Percentiles rank a stretch among this genome's conserved stretches.
These are phyloP conservation scores for Rhizopogon rudus DNA, from an alignment of 768 basidiomycete genomes.

Conservation along the genomic window DNA sequence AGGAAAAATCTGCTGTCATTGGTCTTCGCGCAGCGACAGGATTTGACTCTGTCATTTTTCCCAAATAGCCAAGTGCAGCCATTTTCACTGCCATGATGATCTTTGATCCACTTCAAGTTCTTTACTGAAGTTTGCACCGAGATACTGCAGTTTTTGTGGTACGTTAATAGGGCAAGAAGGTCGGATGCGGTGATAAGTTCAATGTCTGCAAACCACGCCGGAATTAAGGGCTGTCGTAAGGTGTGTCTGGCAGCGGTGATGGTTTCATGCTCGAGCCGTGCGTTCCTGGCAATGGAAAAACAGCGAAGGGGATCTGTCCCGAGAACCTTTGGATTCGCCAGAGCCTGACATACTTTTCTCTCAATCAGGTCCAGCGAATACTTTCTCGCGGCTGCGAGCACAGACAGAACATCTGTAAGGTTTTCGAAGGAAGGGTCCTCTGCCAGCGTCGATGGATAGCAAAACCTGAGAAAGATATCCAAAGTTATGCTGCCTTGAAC, in stretches of 20 bases:
- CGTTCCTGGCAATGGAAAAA: constrained; percentile 23
- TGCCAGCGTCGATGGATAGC: constrained; percentile 19
- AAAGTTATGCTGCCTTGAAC: constrained; percentile 4
- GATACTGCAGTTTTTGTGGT: constrained; percentile 3
- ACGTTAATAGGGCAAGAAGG: constrained; percentile 10
- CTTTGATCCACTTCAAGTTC: constrained; percentile 5
- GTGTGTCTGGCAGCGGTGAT: constrained; percentile 19
- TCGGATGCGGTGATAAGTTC: constrained; percentile 15
- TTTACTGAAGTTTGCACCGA: neutral
- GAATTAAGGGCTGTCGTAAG: constrained; percentile 15
- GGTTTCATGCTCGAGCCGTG: constrained; percentile 16
- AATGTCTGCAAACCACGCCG: constrained; percentile 15
- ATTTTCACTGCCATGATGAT: constrained; percentile 2
- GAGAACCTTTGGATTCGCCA: constrained; percentile 9
- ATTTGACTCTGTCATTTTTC: too few species aligned
- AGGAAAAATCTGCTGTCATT: neutral
- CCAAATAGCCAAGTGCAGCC: constrained; percentile 11
- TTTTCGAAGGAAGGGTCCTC: constrained; percentile 13
- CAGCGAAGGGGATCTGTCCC: constrained; percentile 16
- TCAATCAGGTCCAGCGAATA: constrained; percentile 13
- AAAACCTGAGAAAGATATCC: constrained; percentile 14
- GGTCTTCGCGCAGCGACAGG: neutral
- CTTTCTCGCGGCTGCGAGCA: constrained; percentile 20
- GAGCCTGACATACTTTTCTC: constrained; percentile 11
- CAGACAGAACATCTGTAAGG: constrained; percentile 14